phyloP scores from a whole-genome alignment of 768 basidiomycete species.

The Lentinula sp. region DNA sequence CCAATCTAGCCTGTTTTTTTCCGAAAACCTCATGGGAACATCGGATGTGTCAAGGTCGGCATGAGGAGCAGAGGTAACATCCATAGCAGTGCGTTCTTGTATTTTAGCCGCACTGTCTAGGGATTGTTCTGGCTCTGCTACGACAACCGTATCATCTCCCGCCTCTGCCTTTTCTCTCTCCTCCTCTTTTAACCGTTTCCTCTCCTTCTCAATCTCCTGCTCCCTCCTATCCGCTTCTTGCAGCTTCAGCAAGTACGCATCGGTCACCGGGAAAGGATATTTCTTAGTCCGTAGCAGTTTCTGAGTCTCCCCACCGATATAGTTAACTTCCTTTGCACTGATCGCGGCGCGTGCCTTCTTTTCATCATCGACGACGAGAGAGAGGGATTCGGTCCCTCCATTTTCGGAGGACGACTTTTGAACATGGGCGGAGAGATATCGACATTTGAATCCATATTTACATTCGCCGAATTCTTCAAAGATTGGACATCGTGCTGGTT shows the following conservation, averaged over 20 bases:
- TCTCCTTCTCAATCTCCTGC: conserved; percentile 17
- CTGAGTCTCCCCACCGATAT: conserved; percentile 48
- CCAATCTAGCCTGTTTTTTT: conserved; percentile 89
- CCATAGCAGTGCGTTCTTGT: conserved; percentile 27
- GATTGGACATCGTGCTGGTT: conserved; percentile 49
- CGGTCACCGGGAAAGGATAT: conserved; percentile 63
- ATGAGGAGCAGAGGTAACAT: conserved; percentile 9
- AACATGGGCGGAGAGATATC: conserved; percentile 81
- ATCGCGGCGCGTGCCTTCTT: conserved; percentile 44
- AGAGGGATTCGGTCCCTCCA: conserved; percentile 33
- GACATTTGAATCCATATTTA: conserved; percentile 84
- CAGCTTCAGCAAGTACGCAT: conserved; percentile 53
- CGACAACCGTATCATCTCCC: conserved; percentile 19
- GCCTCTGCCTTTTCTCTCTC: not conserved
- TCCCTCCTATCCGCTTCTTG: conserved; percentile 28
- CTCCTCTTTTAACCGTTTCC: not conserved
- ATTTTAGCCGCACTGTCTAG: conserved; percentile 18
- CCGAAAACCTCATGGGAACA: conserved; percentile 60
- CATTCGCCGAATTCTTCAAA: conserved; percentile 70
- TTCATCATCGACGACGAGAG: conserved; percentile 49
- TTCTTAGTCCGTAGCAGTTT: conserved; percentile 64
- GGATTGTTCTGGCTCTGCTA: conserved; percentile 33
- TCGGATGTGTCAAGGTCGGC: conserved; percentile 58
- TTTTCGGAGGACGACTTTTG: conserved; percentile 19
- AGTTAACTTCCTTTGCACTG: conserved; percentile 63